Evolutionary conservation across 202 grass and related monocot genomes (phyloP).

Genomic region (Panicum virgatum): DNA sequence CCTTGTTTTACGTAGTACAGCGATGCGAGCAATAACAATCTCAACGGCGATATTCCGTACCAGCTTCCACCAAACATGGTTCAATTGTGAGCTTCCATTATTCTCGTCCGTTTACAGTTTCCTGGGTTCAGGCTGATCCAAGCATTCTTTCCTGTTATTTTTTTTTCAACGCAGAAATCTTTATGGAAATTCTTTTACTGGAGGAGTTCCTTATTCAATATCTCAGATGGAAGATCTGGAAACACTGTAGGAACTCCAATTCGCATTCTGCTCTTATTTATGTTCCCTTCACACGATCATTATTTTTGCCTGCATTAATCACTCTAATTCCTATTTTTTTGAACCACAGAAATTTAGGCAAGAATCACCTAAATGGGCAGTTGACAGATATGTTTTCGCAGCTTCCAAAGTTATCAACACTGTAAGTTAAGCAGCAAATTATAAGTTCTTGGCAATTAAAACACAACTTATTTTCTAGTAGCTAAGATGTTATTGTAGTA

Average conservation of each 20-base stretch:
- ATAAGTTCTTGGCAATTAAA: background rate
- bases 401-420: constrained; percentile 67
- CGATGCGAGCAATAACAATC: constrained; percentile 92
- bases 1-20: constrained; percentile 82
- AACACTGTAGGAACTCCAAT: constrained; percentile 60
- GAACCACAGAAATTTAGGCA: constrained; percentile 66
- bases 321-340: constrained; percentile 6
- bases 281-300: background rate
- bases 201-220: constrained; percentile 79
- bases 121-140: constrained; percentile 11
- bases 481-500: background rate
- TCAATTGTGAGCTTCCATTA: constrained; percentile 59
- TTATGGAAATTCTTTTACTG: constrained; percentile 72
- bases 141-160: background rate
- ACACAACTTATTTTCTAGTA: background rate
- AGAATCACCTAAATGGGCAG: constrained; percentile 79
- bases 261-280: background rate
- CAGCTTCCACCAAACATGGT: constrained; percentile 88
- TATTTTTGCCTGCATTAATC: background rate
- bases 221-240: constrained; percentile 90
- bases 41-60: constrained; percentile 81
- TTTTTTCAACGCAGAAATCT: constrained; percentile 61
- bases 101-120: constrained; percentile 16
- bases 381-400: constrained; percentile 86
- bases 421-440: constrained; percentile 60